Evolutionary conservation across 2,329 filamentous ascomycete genomes (phyloP).

Genomic region (Aureobasidium uvarum): DNA sequence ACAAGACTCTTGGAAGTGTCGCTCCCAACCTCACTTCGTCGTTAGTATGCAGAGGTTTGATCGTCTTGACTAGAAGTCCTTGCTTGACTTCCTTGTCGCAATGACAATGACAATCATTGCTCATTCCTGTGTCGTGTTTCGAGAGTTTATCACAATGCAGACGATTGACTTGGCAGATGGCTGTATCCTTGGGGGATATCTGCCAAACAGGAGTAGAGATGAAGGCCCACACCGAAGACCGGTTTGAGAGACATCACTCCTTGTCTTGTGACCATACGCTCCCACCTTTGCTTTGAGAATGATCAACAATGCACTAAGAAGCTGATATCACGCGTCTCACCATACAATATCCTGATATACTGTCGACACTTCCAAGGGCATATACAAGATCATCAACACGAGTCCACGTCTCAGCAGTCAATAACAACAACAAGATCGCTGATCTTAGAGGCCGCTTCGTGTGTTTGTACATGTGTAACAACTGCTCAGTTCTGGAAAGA

Average conservation of each 20-base stretch:
- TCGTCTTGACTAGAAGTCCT: not conserved
- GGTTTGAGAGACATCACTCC: not conserved
- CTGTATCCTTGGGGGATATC: no score
- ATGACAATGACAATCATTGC: not conserved
- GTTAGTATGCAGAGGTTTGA: not conserved
- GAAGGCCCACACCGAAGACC: not conserved
- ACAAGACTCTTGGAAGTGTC: constrained; percentile 13
- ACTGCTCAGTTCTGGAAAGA: not conserved
- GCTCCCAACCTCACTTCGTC: constrained; percentile 3
- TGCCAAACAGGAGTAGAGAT: constrained; percentile 4
- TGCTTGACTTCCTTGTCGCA: constrained; percentile 16
- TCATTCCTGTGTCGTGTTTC: not conserved
- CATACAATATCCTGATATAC: not conserved
- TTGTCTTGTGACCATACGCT: not conserved
- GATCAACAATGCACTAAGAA: not conserved
- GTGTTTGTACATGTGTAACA: not conserved
- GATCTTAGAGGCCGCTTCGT: not conserved
- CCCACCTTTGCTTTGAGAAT: not conserved
- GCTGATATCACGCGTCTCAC: not conserved
- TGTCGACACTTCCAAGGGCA: not conserved
- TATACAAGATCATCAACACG: not conserved
- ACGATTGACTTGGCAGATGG: not conserved
- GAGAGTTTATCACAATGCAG: not conserved
- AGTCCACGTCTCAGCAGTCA: not conserved
- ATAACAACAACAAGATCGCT: not conserved